Percentiles rank a stretch among this genome's conserved stretches.
phyloP scores from a whole-genome alignment of 116 monocot species.

The Cymodocea nodosa region DNA sequence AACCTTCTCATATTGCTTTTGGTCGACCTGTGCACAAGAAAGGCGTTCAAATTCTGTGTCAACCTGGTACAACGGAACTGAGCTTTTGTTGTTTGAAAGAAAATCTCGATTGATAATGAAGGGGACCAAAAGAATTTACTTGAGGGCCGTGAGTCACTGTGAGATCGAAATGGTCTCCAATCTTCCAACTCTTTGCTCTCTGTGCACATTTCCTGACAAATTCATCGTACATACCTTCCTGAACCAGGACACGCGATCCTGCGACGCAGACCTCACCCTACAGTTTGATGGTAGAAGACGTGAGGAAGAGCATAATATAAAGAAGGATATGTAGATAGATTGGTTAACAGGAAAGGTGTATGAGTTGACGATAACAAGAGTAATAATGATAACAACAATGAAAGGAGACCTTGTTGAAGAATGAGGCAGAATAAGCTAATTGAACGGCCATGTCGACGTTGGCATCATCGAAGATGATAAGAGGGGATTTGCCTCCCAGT shows the following conservation, averaged over 20 bases:
- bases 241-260: slow-evolving; percentile 59
- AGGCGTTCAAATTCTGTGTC: too few relatives aligned
- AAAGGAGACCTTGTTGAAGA: slow-evolving; percentile 39
- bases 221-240: slow-evolving; percentile 60
- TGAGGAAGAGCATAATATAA: too few relatives aligned
- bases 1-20: slow-evolving; percentile 55
- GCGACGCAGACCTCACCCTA: slow-evolving; percentile 45
- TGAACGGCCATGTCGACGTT: slow-evolving; percentile 54
- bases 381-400: too few relatives aligned
- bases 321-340: neutral
- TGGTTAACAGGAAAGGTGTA: too few relatives aligned
- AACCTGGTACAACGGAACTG: too few relatives aligned
- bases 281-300: neutral
- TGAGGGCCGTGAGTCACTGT: slow-evolving; percentile 41
- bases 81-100: too few relatives aligned
- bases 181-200: slow-evolving; percentile 33
- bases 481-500: slow-evolving; percentile 66
- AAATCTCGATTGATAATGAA: too few relatives aligned
- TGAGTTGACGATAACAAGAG: too few relatives aligned
- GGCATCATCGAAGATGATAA: slow-evolving; percentile 61
- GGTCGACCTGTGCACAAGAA: slow-evolving; percentile 25
- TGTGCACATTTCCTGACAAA: slow-evolving; percentile 44
- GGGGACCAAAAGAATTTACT: neutral
- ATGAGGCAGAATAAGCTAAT: slow-evolving; percentile 30
- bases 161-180: slow-evolving; percentile 59